Percentiles rank a stretch among this genome's conserved stretches.
Evolutionary conservation across 202 grass and related monocot species (phyloP).

Genomic region (Brachypodium distachyon): DNA sequence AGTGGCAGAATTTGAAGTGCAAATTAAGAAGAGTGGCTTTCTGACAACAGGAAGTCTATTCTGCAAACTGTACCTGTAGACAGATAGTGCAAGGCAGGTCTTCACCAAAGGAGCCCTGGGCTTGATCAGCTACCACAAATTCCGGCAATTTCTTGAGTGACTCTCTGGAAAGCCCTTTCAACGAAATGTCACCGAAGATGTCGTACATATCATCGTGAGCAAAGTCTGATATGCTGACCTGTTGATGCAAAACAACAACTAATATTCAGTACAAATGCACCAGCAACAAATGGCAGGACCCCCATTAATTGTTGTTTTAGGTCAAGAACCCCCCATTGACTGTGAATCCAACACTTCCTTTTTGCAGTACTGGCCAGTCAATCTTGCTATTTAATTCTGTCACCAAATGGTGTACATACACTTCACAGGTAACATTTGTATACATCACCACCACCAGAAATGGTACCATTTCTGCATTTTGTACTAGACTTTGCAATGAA

Average conservation of each 20-base stretch:
- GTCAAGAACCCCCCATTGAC: not conserved
- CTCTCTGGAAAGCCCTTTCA: slow-evolving; percentile 46
- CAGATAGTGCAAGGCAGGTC: slow-evolving; percentile 61
- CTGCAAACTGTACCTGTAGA: slow-evolving; percentile 50
- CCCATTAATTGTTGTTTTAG: not conserved
- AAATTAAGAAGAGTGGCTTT: not conserved
- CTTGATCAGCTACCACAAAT: slow-evolving; percentile 45
- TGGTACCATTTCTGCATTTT: not conserved
- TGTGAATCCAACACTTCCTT: not conserved
- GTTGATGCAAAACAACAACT: not conserved
- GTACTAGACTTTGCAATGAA: not conserved
- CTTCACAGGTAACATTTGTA: not conserved
- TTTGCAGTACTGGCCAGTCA: not conserved
- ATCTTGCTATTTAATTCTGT: not conserved
- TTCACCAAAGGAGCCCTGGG: slow-evolving; percentile 32
- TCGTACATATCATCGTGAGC: slow-evolving; percentile 62
- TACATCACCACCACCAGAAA: not conserved
- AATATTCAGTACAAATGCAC: slow-evolving; percentile 4
- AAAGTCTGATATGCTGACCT: slow-evolving; percentile 52
- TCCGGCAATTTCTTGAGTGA: slow-evolving; percentile 60
- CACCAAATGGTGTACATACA: not conserved
- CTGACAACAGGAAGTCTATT: not conserved
- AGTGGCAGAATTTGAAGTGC: not conserved
- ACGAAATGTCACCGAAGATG: slow-evolving; percentile 59
- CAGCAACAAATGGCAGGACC: not conserved